Evolutionary conservation across 768 basidiomycete genomes (phyloP), one percentile per base, ranked within the genome.

Genomic region (Filobasidium floriforme): DNA sequence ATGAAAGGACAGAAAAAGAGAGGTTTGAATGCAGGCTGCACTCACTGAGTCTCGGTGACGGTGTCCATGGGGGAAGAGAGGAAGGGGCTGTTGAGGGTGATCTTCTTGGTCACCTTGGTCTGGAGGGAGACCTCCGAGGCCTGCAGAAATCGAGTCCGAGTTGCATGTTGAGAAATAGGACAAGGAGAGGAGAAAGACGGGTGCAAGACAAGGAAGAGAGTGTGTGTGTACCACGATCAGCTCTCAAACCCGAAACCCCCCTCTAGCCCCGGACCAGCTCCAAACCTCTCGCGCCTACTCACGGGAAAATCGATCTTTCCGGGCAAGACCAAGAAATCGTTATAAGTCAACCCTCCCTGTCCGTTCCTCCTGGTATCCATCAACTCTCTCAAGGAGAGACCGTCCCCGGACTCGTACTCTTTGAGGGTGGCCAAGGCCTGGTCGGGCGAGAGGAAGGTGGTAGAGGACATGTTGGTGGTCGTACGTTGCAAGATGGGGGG

Each of bases 31-130:
- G n/a, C n/a, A n/a, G n/a, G n/a, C n/a, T n/a, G 70, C 63, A 80
- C 88, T 81, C 78, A 92, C 90, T 79, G 92, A 62, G 84, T 86
- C 80, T 97, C 96, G 0, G 96, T 98, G 72, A 98, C 96, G 54
- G 96, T 99, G 81, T 99, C 96, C 96, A 99, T 99, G 18, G 96
- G 94, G 61, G 90, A 93, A 78, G 91, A 94, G 82, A 97, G 82
- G 81, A 99, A 94, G 0, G 94, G 96, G 0, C 92, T 93, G 81
- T 92, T 97, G 73, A 99, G 83, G 26, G 75, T 73, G 72, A 97
- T 89, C 72, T 96, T 96, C 64, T 89, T 87, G 26, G 94, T 96
- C 66, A 99, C 86, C 63, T 83, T 85, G 73, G 86, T 88, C 81
- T 97, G 91, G 1, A 90, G 86, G 72, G 84, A 75, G 76, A 92